These are phyloP conservation scores for Pseudogymnoascus sp. DNA, from an alignment of 2,329 filamentous ascomycete species.

Conservation along the genomic window DNA sequence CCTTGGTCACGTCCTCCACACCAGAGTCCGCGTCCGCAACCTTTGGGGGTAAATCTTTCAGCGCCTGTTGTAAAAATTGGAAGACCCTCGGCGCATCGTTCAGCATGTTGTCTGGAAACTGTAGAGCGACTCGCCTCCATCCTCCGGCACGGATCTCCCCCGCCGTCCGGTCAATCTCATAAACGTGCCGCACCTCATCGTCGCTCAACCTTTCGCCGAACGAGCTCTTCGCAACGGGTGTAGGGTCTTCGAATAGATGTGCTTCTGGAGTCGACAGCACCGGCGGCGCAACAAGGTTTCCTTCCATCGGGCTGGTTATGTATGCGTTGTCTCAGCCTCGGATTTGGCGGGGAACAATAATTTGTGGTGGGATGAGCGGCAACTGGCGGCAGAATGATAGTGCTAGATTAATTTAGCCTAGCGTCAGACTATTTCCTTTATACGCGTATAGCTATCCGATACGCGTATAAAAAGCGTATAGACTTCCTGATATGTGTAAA, in stretches of 20 bases:
- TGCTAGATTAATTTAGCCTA: neutral
- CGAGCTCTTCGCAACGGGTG: slow-evolving; percentile 16
- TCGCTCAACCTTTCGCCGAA: slow-evolving; percentile 32
- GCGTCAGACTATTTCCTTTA: neutral
- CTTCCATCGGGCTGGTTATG: slow-evolving; percentile 32
- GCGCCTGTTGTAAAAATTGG: slow-evolving; percentile 48
- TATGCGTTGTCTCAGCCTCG: neutral
- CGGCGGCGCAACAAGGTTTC: slow-evolving; percentile 42
- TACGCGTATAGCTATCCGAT: neutral
- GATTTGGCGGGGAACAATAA: slow-evolving; percentile 9
- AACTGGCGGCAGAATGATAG: neutral
- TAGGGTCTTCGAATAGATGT: slow-evolving; percentile 45
- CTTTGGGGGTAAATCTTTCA: slow-evolving; percentile 27
- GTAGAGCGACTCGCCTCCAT: slow-evolving; percentile 76
- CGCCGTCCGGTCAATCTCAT: slow-evolving; percentile 78
- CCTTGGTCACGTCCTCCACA: slow-evolving; percentile 16
- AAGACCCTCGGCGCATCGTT: slow-evolving; percentile 75
- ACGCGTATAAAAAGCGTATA: neutral
- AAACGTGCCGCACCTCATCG: slow-evolving; percentile 64
- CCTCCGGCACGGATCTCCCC: slow-evolving; percentile 61
- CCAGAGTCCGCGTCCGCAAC: slow-evolving; percentile 5
- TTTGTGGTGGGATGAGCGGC: slow-evolving; percentile 3
- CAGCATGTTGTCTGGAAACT: slow-evolving; percentile 92
- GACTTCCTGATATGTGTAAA: neutral
- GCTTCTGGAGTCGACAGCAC: slow-evolving; percentile 57